Conservation (phyloP, 345 rosid genomes). For the Turritis glabra region DNA sequence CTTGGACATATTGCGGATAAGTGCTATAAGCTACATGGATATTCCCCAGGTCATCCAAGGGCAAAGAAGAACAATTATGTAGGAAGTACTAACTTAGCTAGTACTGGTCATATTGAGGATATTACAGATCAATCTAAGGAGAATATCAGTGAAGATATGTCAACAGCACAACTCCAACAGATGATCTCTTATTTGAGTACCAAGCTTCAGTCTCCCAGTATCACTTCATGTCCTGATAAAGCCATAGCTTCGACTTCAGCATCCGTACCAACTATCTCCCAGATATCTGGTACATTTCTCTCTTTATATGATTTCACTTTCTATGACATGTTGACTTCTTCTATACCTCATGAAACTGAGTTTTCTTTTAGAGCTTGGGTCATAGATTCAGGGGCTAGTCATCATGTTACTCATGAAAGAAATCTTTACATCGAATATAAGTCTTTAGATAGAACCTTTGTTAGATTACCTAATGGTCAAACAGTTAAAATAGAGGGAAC, state of each 20-base stretch:
- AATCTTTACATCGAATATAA: too few species aligned
- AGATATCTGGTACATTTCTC: not conserved
- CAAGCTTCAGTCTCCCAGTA: not conserved
- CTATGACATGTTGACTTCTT: not conserved
- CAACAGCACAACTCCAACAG: not conserved
- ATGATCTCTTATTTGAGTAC: not conserved
- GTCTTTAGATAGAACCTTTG: not conserved
- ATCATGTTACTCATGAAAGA: not conserved
- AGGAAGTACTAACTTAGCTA: rapidly evolving
- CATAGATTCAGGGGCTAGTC: not conserved
- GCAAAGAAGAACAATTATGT: not conserved
- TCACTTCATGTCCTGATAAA: not conserved
- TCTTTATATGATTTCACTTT: not conserved
- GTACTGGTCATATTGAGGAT: too few species aligned
- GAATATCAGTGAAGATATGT: not conserved
- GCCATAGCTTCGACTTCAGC: not conserved
- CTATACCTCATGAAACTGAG: not conserved
- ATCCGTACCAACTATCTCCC: not conserved
- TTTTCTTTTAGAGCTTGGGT: not conserved
- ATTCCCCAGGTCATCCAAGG: not conserved
- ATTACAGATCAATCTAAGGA: too few species aligned
- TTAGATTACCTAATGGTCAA: not conserved
- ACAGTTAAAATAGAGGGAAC: not conserved
- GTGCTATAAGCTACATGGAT: not conserved
- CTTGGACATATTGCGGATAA: not conserved